These are phyloP conservation scores for Rosa chinensis DNA, from an alignment of 306 rosid species.

Conservation along the genomic window DNA sequence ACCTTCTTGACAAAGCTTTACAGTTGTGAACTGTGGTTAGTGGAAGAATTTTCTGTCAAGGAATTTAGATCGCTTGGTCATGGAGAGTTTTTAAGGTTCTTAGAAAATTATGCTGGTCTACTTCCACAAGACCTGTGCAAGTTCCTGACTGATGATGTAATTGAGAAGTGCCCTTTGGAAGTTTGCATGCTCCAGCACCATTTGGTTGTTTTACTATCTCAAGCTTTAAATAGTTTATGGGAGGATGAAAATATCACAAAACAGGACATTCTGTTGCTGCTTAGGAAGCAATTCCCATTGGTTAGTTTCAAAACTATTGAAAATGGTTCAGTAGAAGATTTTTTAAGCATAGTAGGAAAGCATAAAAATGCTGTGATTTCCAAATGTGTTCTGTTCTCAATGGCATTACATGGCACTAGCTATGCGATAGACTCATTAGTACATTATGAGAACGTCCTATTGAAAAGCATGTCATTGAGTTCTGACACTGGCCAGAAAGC, in stretches of 20 bases:
- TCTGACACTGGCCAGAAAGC: constrained; percentile 28
- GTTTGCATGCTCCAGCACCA: constrained; percentile 68
- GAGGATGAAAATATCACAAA: constrained; percentile 50
- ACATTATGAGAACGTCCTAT: constrained; percentile 29
- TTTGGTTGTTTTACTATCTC: constrained; percentile 60
- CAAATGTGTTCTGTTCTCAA: constrained; percentile 71
- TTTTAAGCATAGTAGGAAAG: constrained; percentile 45
- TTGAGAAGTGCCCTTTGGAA: constrained; percentile 47
- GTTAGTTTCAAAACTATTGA: constrained; percentile 54
- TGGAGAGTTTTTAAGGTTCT: constrained; percentile 71
- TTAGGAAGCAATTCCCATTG: constrained; percentile 71
- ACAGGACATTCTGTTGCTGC: constrained; percentile 58
- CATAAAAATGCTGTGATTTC: constrained; percentile 44
- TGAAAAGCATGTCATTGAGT: constrained; percentile 33
- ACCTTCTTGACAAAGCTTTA: constrained; percentile 58
- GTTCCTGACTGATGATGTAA: constrained; percentile 38
- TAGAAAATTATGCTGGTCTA: constrained; percentile 55
- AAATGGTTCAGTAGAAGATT: constrained; percentile 54
- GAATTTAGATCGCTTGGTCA: constrained; percentile 71
- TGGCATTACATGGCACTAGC: constrained; percentile 48
- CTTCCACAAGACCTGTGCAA: constrained; percentile 59
- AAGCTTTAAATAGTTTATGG: constrained; percentile 68
- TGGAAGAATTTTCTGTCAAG: constrained; percentile 64
- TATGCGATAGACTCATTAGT: constrained; percentile 38
- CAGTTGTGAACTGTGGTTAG: constrained; percentile 71